These are phyloP conservation scores for Tetrahymena borealis DNA, from an alignment of 73 alveolate genomes.

Conservation along the genomic window DNA sequence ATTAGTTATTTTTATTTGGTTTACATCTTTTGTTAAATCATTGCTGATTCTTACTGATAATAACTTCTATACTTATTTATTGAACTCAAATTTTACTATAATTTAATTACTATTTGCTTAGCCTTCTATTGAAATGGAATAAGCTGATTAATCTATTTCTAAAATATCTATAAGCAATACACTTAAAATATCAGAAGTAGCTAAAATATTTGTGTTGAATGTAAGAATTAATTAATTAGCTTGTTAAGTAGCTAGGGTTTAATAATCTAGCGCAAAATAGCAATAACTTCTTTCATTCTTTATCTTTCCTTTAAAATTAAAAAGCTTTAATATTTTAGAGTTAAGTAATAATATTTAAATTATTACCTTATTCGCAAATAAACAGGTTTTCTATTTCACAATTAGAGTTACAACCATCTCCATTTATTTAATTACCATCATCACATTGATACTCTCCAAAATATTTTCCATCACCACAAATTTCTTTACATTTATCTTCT, in stretches of 20 bases:
- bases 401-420: slow-evolving; percentile 44
- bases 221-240: no score
- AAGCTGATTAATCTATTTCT: background rate
- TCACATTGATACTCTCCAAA: slow-evolving; percentile 43
- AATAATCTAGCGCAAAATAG: no score
- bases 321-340: background rate
- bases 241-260: no score
- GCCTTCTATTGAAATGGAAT: background rate
- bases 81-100: background rate
- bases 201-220: no score
- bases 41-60: background rate
- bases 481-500: slow-evolving; percentile 32
- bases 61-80: background rate
- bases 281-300: no score
- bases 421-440: slow-evolving; percentile 35
- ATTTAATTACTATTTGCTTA: background rate
- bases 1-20: background rate
- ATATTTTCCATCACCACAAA: slow-evolving; percentile 46
- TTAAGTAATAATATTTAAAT: background rate
- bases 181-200: no score
- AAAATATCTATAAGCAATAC: background rate
- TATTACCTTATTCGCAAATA: slow-evolving; percentile 37
- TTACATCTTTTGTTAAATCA: background rate
- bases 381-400: slow-evolving; percentile 47
- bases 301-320: background rate